phyloP scores from a whole-genome alignment of 2,329 filamentous ascomycete genomes.

The Trichophyton equinum region DNA sequence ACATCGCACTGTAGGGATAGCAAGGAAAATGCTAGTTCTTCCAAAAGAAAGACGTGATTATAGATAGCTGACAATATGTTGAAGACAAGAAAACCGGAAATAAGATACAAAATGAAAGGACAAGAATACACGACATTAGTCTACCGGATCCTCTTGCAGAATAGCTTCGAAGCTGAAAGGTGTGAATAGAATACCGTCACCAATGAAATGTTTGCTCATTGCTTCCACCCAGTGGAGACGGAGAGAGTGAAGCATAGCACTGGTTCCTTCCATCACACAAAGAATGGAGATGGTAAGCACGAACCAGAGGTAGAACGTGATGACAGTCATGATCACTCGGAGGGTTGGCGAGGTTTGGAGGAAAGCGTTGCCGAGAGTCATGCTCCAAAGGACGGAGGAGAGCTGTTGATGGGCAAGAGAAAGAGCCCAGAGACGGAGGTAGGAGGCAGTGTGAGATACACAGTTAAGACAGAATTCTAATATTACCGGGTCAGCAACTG shows the following conservation, averaged over 20 bases:
- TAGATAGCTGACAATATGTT: background rate
- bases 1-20: background rate
- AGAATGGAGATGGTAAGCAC: conserved; percentile 66
- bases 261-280: conserved; percentile 91
- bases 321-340: conserved; percentile 68
- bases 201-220: conserved; percentile 95
- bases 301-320: conserved; percentile 84
- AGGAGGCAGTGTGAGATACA: conserved; percentile 96
- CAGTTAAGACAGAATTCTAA: conserved; percentile 97
- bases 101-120: background rate
- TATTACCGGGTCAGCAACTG: background rate
- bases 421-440: conserved; percentile 94
- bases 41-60: background rate
- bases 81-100: conserved; percentile 3
- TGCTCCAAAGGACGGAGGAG: conserved; percentile 87
- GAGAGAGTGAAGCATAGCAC: conserved; percentile 86
- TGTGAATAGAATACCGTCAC: conserved; percentile 72
- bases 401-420: conserved; percentile 97
- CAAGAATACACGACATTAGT: conserved; percentile 19
- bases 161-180: conserved; percentile 79
- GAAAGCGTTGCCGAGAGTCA: conserved; percentile 78
- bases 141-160: conserved; percentile 62
- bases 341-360: conserved; percentile 46
- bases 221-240: conserved; percentile 94
- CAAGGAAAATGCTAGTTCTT: background rate